Evolutionary conservation across 164 flowering plant genomes (phyloP), one percentile per base, ranked within the genome.

Genomic region (Liriodendron chinense): DNA sequence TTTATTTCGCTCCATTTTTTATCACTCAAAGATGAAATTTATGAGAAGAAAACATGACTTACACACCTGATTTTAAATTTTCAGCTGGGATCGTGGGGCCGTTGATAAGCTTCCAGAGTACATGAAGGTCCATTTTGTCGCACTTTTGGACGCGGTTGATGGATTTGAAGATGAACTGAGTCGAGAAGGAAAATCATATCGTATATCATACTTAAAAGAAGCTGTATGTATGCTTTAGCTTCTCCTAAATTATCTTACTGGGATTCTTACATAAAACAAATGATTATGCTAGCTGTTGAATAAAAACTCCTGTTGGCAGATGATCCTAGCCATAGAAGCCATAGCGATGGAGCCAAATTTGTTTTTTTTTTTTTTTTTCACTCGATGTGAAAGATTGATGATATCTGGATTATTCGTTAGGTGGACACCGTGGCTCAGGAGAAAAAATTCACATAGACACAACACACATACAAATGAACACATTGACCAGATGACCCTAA

Each of bases 201-300:
- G 13, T 64, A 64, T 64, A 24, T 64, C 22, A 21, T 64, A 64
- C 67, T 64, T 64, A 24, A 64, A 64, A 23, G 67, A 64, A 64
- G 67, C 67, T 21, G 67, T 64, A 64, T 9, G 26, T 34, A 23
- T 22, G 26, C 12, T 13, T 13, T 23, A 22, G 14, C 3, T 1
- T 64, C 24, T 13, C 24, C 24, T 64, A 9, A 12, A 22, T 10
- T 7, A 2, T 64, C 14, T 21, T 12, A 10, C 67, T 9, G 10
- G 26, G 24, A n/a, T 9, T 23, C 24, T 22, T 10, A 26, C 22
- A 1, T 23, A 26, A 64, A 7, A 7, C 67, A 7, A 1, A 23
- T 2, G 7, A 9, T 20, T 57, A 57, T 57, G 1, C n/a, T 34
- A 7, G 1, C n/a, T 34, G 43, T 34, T 34, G 43, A 3, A 34